Percentiles rank a stretch among this genome's conserved stretches.
These are phyloP conservation scores for Odonthalia washingtoniensis DNA, from an alignment of 31 red algal species.

Conservation along the genomic window DNA sequence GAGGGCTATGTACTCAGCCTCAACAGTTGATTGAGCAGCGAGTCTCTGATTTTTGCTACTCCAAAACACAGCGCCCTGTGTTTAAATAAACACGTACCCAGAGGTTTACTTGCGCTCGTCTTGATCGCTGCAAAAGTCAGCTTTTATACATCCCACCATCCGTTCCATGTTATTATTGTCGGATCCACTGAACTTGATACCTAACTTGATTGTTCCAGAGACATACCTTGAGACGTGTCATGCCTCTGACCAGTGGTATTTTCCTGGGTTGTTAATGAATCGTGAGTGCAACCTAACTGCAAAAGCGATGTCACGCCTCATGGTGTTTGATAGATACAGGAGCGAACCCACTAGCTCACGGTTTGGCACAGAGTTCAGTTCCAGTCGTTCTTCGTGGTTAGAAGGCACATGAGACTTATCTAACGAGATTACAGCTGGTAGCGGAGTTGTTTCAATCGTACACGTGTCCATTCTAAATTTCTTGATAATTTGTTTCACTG, in stretches of 20 bases:
- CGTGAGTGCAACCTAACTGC: constrained; percentile 20
- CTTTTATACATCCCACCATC: background rate
- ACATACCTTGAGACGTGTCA: background rate
- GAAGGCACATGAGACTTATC: background rate
- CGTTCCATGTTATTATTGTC: background rate
- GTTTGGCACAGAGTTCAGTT: constrained; percentile 11
- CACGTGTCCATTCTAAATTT: constrained; percentile 21
- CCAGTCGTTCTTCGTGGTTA: background rate
- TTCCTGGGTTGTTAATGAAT: constrained; percentile 8
- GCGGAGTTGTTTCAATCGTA: background rate
- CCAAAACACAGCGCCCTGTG: background rate
- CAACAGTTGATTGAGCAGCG: background rate
- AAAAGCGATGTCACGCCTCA: constrained; percentile 26
- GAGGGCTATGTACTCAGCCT: background rate
- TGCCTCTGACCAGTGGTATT: background rate
- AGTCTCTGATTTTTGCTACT: background rate
- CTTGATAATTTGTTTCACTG: background rate
- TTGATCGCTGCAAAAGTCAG: background rate
- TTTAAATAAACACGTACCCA: background rate
- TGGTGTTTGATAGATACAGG: constrained; percentile 20
- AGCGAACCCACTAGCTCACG: constrained; percentile 38
- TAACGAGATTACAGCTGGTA: background rate
- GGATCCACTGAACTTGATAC: background rate
- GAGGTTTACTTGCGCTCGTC: background rate
- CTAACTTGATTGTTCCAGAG: background rate